A percentile compares a stretch with the other conserved stretches of the same genome.
Evolutionary conservation across 2,329 filamentous ascomycete species (phyloP).

Genomic region (Verticillium alfalfae): DNA sequence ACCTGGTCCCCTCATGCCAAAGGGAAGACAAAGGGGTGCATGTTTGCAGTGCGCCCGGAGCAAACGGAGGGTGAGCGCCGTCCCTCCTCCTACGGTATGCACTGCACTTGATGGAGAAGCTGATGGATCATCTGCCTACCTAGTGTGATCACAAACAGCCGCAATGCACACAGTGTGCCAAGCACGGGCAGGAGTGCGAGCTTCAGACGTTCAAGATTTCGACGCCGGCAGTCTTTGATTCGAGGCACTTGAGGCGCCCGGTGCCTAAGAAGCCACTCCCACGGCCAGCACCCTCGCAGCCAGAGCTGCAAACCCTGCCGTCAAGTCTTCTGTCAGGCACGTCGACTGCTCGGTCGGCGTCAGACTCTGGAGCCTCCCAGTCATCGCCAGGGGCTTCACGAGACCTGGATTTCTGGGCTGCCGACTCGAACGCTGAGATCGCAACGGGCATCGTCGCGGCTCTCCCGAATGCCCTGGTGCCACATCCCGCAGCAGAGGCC

Average conservation of each 20-base stretch:
- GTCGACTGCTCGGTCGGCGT: no score
- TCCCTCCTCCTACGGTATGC: neutral
- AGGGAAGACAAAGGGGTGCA: conserved; percentile 6
- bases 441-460: neutral
- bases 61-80: conserved; percentile 8
- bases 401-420: neutral
- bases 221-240: conserved; percentile 1
- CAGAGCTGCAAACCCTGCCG: neutral
- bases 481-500: neutral
- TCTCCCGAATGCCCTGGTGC: neutral
- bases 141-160: conserved; percentile 12
- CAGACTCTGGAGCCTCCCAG: no score
- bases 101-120: neutral
- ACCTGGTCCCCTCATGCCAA: neutral
- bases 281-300: neutral
- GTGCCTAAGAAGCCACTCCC: no score
- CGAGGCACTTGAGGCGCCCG: neutral
- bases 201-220: conserved; percentile 10
- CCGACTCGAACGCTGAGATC: neutral
- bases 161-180: conserved; percentile 9
- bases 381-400: no score
- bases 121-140: neutral
- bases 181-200: conserved; percentile 7
- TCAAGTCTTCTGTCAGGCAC: neutral
- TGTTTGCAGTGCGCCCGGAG: conserved; percentile 8